Evolutionary conservation across 768 basidiomycete genomes (phyloP), one percentile per base, ranked within the genome.

Genomic region (Obba rivulosa): DNA sequence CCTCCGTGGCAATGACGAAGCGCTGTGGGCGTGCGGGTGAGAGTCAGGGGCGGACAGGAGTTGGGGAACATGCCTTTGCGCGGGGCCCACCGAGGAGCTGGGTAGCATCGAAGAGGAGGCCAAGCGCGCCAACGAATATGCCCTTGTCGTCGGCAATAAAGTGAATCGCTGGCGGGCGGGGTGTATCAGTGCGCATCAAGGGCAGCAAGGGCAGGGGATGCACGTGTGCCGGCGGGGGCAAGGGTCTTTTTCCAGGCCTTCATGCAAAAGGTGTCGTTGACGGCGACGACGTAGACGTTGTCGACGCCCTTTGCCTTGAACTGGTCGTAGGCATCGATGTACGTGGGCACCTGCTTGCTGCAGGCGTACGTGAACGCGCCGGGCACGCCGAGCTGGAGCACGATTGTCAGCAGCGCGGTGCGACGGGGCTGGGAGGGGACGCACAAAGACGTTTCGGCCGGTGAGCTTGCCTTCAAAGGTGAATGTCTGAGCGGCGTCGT

Each of bases 191-290:
- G 42, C 9, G 63, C 8, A 74, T 72, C 54, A 81, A 52, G n/a
- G 13, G 2, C 13, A 24, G 24, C 25, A 18, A 43, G 20, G 34
- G 20, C 24, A 46, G 41, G 20, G 4, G 18, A 69, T 76, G 34
- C 56, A 83, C 82, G 67, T 16, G 80, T 79, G 42, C 80, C 81
- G 8, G 68, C 61, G 2, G 78, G 74, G 2, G 79, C 79, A 34
- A 87, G 67, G 20, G 75, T 68, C 22, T 78, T 74, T 59, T 83
- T 86, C 83, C 83, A 86, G 28, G 82, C 83, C 61, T 60, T 76
- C 60, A 85, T 80, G 34, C 85, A 83, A 54, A 86, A 92, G 1
- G 74, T 74, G 58, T 94, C 91, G 59, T 93, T 93, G 45, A 89
- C 84, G 16, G 80, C 71, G 38, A 93, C 71, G 50, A 92, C 75